Evolutionary conservation across 192 early-diverging fungal genomes (phyloP), one percentile per base, ranked within the genome.

Genomic region (Backusella circina): DNA sequence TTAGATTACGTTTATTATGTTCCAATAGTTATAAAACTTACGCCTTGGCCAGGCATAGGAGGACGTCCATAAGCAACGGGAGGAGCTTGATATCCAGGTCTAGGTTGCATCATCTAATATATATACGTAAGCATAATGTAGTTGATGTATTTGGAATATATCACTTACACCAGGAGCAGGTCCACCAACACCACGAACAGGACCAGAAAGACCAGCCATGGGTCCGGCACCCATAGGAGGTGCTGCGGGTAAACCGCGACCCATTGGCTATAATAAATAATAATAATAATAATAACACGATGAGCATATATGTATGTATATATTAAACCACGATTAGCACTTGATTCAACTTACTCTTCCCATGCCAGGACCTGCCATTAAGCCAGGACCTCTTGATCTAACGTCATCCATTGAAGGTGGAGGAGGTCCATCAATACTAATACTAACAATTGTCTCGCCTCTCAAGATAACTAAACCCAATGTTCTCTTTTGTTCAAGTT

Each of bases 111-210:
- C 88, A 93, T 92, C 74, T 82, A 10, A 50, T 13, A 35, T 18
- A 54, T 16, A 15, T 41, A 41, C 39, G 39, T 41, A n/a, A n/a
- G n/a, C n/a, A n/a, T n/a, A n/a, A n/a, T n/a, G n/a, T n/a, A n/a
- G n/a, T n/a, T n/a, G n/a, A n/a, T n/a, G n/a, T n/a, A n/a, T n/a
- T n/a, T n/a, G n/a, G n/a, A n/a, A n/a, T n/a, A n/a, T 2, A 36
- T 38, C 28, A 75, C 79, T 81, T 77, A 81, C 79, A 73, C 88
- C 89, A 54, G 91, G 89, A 23, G 93, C 93, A 37, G 97, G 97
- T 33, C 96, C 98, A 77, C 98, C 96, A 44, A 99, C 92, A 67
- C 98, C 98, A 68, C 95, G 89, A n/a, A 98, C 92, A 35, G 97
- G 97, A 32, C 95, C 96, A 33, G 91, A 88, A 57, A 98, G 86